Percentiles rank a stretch among this genome's conserved stretches.
Evolutionary conservation across 345 rosid species (phyloP).

Genomic region (Euphorbia pulcherrima): DNA sequence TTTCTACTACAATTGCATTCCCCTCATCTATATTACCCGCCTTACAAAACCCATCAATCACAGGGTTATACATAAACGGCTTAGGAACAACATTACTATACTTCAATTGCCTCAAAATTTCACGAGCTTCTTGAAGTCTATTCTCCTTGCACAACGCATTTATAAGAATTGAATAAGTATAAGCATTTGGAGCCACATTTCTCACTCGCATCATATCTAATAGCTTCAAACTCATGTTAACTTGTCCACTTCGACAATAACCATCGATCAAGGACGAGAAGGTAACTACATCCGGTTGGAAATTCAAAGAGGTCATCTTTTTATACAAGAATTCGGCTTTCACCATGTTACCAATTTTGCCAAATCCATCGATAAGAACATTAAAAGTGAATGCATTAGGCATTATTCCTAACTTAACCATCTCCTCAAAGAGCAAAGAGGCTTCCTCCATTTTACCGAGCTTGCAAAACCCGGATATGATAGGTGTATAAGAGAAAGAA

Average conservation of each 20-base stretch:
- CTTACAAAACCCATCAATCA: conserved; percentile 88
- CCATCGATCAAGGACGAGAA: conserved; percentile 79
- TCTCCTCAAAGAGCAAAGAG: conserved; percentile 47
- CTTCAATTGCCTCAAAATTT: conserved; percentile 53
- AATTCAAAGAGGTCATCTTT: conserved; percentile 53
- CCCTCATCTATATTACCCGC: conserved; percentile 88
- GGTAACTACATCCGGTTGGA: conserved; percentile 64
- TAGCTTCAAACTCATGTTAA: conserved; percentile 53
- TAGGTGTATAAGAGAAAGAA: conserved; percentile 66
- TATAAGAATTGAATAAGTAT: conserved; percentile 63
- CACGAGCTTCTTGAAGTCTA: conserved; percentile 67
- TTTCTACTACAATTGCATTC: conserved; percentile 53
- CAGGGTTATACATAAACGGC: conserved; percentile 84
- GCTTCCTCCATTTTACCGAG: conserved; percentile 64
- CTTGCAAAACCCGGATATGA: conserved; percentile 75
- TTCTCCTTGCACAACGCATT: conserved; percentile 73
- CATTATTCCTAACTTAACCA: conserved; percentile 43
- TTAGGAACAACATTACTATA: conserved; percentile 40
- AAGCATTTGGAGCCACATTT: conserved; percentile 57
- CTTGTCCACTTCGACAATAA: conserved; percentile 68
- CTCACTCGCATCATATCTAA: conserved; percentile 60
- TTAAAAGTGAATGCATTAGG: conserved; percentile 61
- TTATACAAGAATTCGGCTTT: conserved; percentile 42
- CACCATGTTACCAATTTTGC: conserved; percentile 55
- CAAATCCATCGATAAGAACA: conserved; percentile 76